These are phyloP conservation scores for Dissophora ornata DNA, from an alignment of 192 early-diverging fungal genomes.

Conservation along the genomic window DNA sequence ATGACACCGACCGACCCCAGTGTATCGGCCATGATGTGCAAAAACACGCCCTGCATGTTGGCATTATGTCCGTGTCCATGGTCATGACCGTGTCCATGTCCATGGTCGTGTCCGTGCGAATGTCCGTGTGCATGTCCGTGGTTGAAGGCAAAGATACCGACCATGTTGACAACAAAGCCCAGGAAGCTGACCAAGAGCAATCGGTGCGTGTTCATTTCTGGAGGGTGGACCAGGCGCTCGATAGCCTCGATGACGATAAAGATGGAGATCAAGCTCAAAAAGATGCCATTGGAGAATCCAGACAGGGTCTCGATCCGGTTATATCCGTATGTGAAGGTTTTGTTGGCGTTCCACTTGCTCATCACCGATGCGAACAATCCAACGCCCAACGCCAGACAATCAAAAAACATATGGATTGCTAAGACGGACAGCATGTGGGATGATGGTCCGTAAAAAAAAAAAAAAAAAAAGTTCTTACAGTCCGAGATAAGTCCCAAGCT, in stretches of 20 bases:
- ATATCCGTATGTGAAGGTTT: slow-evolving; percentile 83
- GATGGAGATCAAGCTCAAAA: slow-evolving; percentile 87
- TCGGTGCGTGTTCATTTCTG: slow-evolving; percentile 86
- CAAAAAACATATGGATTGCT: slow-evolving; percentile 99
- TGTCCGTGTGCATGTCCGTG: slow-evolving; percentile 80
- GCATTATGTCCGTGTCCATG: slow-evolving; percentile 78
- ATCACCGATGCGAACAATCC: slow-evolving; percentile 90
- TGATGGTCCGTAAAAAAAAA: background rate
- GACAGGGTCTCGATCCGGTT: slow-evolving; percentile 92
- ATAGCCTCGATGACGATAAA: slow-evolving; percentile 94
- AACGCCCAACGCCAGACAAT: slow-evolving; percentile 90
- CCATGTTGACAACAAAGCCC: slow-evolving; percentile 91
- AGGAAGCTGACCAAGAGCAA: slow-evolving; percentile 89
- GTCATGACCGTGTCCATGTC: slow-evolving; percentile 67
- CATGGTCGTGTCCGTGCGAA: slow-evolving; percentile 64
- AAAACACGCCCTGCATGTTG: slow-evolving; percentile 94
- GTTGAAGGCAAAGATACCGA: slow-evolving; percentile 94
- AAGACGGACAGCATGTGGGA: background rate
- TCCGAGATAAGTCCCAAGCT: slow-evolving; percentile 93
- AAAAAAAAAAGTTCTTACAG: slow-evolving; percentile 57
- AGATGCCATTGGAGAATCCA: slow-evolving; percentile 94
- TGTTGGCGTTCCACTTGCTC: slow-evolving; percentile 90
- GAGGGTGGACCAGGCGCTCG: slow-evolving; percentile 86
- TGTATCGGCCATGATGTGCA: slow-evolving; percentile 95
- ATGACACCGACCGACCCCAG: slow-evolving; percentile 96